Percentiles rank a stretch among this genome's conserved stretches.
Evolutionary conservation across 176 grass and related monocot species (phyloP).

Genomic region (Panicum miliaceum): DNA sequence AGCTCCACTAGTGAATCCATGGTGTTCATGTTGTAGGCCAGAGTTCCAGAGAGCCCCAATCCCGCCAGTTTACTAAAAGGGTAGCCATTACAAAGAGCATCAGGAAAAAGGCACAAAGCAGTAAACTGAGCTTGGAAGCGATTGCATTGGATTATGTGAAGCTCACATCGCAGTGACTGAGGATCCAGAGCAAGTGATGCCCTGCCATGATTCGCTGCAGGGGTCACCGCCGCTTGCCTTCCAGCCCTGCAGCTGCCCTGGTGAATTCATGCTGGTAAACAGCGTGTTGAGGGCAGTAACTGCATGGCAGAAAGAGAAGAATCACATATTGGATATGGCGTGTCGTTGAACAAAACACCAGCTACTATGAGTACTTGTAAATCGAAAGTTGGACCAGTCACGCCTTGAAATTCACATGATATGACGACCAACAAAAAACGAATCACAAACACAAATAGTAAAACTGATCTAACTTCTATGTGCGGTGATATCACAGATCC

Average conservation of each 20-base stretch:
- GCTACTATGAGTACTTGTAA: conserved; percentile 3
- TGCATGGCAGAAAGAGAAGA: conserved; percentile 47
- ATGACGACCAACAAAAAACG: not conserved
- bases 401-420: conserved; percentile 21
- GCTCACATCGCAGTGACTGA: conserved; percentile 76
- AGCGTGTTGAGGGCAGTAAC: conserved; percentile 75
- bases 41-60: conserved; percentile 65
- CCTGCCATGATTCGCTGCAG: conserved; percentile 74
- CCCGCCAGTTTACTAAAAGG: conserved; percentile 78
- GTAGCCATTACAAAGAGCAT: conserved; percentile 16
- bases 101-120: conserved; percentile 17
- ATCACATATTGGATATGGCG: not conserved
- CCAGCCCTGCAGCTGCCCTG: conserved; percentile 73
- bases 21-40: conserved; percentile 72
- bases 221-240: conserved; percentile 74
- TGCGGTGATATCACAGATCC: conserved; percentile 34
- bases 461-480: conserved; percentile 29
- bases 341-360: conserved; percentile 33
- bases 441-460: conserved; percentile 10
- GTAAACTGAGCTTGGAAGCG: not conserved
- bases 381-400: conserved; percentile 22
- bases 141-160: conserved; percentile 11
- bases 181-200: conserved; percentile 79
- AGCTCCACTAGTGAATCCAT: conserved; percentile 83
- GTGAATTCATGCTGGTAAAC: conserved; percentile 89